Conservation (phyloP, 2,329 filamentous ascomycete genomes). For the Colletotrichum neosansevieriae region DNA sequence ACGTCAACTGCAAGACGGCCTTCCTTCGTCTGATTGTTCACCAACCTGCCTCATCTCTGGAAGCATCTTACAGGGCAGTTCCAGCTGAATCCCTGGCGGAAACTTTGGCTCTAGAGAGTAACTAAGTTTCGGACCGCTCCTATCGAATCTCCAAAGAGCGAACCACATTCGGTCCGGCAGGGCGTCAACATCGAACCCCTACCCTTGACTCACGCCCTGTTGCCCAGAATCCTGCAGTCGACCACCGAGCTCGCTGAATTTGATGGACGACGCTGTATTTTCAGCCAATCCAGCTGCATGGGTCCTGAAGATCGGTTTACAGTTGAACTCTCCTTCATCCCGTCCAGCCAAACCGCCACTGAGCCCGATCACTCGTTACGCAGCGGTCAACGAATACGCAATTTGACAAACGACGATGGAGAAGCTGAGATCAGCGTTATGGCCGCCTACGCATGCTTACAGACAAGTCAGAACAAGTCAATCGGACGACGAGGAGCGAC, state of each 20-base stretch:
- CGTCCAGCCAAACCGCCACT: no score
- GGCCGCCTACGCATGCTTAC: conserved; percentile 14
- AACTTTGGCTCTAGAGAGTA: background rate
- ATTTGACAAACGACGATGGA: background rate
- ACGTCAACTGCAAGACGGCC: background rate
- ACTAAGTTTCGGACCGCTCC: conserved; percentile 13
- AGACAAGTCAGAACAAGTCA: conserved; percentile 21
- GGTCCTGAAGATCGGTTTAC: no score
- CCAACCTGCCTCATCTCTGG: no score
- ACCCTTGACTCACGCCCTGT: background rate
- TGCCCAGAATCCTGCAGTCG: background rate
- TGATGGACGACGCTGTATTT: background rate
- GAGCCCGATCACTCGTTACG: no score
- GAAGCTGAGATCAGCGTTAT: background rate
- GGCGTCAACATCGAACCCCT: background rate
- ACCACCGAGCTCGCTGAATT: background rate
- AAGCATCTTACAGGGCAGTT: background rate
- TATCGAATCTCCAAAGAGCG: background rate
- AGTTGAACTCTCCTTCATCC: no score
- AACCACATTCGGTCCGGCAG: background rate
- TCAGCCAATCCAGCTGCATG: no score
- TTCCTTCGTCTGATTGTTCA: no score
- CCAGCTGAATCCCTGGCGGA: background rate
- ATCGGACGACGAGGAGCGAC: conserved; percentile 25
- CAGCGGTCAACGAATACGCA: no score